These are phyloP conservation scores for Porcisia hertigi DNA, from an alignment of 208 protist genomes.

Conservation along the genomic window DNA sequence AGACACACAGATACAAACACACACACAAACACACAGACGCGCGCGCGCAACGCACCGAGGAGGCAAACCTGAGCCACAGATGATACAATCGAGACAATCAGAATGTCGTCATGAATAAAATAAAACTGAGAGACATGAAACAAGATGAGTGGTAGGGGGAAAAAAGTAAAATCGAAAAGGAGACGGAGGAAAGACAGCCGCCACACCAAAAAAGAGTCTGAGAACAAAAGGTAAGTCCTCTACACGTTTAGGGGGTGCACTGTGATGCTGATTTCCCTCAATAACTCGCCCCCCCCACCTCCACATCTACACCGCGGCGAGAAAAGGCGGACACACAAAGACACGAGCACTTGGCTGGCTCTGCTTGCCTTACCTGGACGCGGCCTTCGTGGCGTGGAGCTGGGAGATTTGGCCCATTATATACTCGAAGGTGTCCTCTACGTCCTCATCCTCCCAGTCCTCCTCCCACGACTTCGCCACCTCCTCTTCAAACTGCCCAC, in stretches of 20 bases:
- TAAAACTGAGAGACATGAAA: neutral
- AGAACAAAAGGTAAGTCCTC: no score
- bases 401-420: conserved; percentile 85
- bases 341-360: neutral
- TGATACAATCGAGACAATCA: neutral
- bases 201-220: neutral
- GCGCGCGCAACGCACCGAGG: neutral
- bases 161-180: neutral
- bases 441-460: conserved; percentile 92
- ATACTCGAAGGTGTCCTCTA: conserved; percentile 90
- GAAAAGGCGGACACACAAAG: neutral
- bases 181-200: neutral
- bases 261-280: neutral
- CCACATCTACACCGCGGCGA: neutral
- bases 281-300: neutral
- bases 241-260: neutral
- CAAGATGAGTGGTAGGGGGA: neutral
- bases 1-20: no score
- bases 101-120: neutral
- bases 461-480: conserved; percentile 90
- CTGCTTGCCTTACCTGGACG: conserved; percentile 22
- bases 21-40: no score
- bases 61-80: neutral
- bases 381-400: conserved; percentile 50
- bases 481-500: conserved; percentile 90